Evolutionary conservation across 495 filamentous ascomycete genomes (phyloP), one percentile per base, ranked within the genome.

Genomic region (Halenospora varia): DNA sequence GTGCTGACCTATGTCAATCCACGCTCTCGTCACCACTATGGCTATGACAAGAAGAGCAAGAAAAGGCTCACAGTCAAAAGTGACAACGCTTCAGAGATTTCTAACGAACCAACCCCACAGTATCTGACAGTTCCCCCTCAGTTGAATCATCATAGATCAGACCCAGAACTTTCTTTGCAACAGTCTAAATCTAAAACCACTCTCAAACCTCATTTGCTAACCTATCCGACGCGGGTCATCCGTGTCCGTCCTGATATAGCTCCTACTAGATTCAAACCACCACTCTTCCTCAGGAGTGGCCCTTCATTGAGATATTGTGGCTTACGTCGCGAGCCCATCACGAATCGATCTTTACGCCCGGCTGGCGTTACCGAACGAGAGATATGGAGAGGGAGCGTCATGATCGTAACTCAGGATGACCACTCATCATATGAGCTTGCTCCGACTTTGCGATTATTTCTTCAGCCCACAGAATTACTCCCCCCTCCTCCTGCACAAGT

Each of bases 391-490:
- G 94, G 94, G 23, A 92, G 83, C 57, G 77, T 97, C 24, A 88
- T 98, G 89, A 94, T 97, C 56, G 90, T 97, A 26, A 97, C 94
- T 0, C 77, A 80, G 35, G 93, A 97, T 65, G 78, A 81, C 9
- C 76, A 86, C 22, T 96, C 92, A 3, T 85, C 85, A 1, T 96
- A 96, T 67, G 82, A 89, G n/a, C 80, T 82, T 19, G 76, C 80
- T 8, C 94, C 94, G 17, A 86, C 79, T 2, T 72, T 97, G 53
- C 80, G 90, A 45, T 66, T 98, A 2, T 98, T 96, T 69, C 82
- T 82, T 15, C 92, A 96, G 66, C 87, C 91, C 1, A 88, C 90
- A 71, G 88, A 95, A 60, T 77, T 95, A 22, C 73, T 92, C 0
- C 90, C 89, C 35, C 89, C 88, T n/a, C 92, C 92, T 2, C 88